Evolutionary conservation across 2,329 filamentous ascomycete genomes (phyloP), one percentile per base, ranked within the genome.

Genomic region (Botryosphaeria agaves): DNA sequence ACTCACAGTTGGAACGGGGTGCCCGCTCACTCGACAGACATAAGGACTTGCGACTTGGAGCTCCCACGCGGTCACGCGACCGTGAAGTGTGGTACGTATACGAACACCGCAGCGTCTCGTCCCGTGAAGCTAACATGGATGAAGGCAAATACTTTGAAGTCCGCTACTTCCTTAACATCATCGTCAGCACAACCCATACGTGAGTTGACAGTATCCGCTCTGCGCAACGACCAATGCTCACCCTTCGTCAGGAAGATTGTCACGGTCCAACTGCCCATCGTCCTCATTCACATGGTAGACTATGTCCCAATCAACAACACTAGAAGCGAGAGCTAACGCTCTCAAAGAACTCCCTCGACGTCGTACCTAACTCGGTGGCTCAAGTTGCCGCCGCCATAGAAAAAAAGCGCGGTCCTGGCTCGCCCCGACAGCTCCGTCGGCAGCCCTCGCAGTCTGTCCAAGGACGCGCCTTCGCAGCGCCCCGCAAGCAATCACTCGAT

Each of bases 341-440:
- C 26, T 4, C 7, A 19, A 14, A 57, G 52, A 69, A 67, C 36
- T 67, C 64, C 1, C 52, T 69, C 26, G 65, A 69, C 33, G 61
- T 69, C 5, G 53, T 66, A 6, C 64, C 65, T 12, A 69, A 68
- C 32, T 61, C 59, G 2, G 59, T 64, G 5, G 64, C 62, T 4
- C 64, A 67, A 45, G 64, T 69, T 3, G 62, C 64, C 18, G 60
- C 62, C 16, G 62, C 64, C 3, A 65, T 67, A 15, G 62, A 67
- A 43, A 61, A 66, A 35, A 66, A 64, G 41, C 46, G 37, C 23
- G 37, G 34, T 19, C 37, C n/a, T 12, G 14, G 26, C 31, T 29
- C 28, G n/a, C 28, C 28, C 5, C 28, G 20, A 4, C 37, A 41
- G 23, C 39, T 52, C 7, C 41, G 42, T 14, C 44, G 52, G 9